Evolutionary conservation across 371 early-diverging fungal species (phyloP).

Genomic region (Smittium culicis): DNA sequence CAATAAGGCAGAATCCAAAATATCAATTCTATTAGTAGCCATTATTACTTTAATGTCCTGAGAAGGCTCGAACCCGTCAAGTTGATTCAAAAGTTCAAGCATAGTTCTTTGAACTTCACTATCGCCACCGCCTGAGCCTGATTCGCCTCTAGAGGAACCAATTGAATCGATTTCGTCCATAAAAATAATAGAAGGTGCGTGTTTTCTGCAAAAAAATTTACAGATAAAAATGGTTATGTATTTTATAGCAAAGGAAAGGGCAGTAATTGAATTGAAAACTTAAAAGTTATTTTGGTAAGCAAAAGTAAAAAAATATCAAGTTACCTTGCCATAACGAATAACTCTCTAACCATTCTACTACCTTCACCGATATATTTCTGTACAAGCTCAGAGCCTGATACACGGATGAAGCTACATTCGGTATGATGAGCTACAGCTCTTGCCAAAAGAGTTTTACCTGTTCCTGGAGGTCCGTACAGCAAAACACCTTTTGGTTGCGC

Average conservation of each 20-base stretch:
- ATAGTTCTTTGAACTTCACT: conserved; percentile 94
- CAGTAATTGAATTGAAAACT: background rate
- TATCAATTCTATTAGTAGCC: conserved; percentile 99
- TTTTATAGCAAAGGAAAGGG: no score
- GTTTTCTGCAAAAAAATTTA: no score
- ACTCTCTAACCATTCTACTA: conserved; percentile 97
- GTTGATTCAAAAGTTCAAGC: conserved; percentile 82
- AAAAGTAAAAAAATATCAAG: background rate
- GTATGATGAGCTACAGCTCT: conserved; percentile 99
- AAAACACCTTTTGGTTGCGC: conserved; percentile 99
- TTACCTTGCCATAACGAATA: conserved; percentile 93
- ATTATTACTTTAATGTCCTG: conserved; percentile 99
- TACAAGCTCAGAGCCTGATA: conserved; percentile 98
- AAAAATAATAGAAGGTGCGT: conserved; percentile 98
- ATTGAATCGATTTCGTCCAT: conserved; percentile 99
- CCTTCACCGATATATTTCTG: conserved; percentile 99
- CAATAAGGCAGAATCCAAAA: conserved; percentile 92
- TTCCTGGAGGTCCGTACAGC: conserved; percentile 98
- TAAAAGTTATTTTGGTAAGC: background rate
- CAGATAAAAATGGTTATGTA: no score
- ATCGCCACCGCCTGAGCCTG: conserved; percentile 76
- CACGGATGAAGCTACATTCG: conserved; percentile 98
- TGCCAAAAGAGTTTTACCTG: conserved; percentile 98
- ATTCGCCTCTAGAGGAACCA: conserved; percentile 86
- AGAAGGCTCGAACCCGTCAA: conserved; percentile 99